Evolutionary conservation across 1,139 yeast genomes (phyloP), one percentile per base, ranked within the genome.

Genomic region (Protomyces lactucae-debilis): DNA sequence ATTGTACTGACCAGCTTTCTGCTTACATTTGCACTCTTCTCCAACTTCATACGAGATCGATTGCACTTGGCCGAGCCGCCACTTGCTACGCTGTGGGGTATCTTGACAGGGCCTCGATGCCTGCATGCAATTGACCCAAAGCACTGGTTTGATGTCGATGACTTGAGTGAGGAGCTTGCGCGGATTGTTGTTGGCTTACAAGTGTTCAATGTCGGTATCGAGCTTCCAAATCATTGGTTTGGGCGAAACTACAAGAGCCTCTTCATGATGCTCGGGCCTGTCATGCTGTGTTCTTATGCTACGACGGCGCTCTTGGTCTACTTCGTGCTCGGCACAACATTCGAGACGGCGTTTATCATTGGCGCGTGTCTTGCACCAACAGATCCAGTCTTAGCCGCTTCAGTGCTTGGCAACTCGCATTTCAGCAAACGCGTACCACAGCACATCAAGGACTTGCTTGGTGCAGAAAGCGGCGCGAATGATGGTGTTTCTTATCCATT

Each of bases 121-220:
- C 23, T 59, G 51, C 43, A 52, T 40, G 43, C 52, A 16, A 59
- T 59, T 16, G 63, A 59, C 73, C 99, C 99, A 0, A 97, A 91
- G 74, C 79, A 96, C 70, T 82, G 91, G 73, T 88, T 93, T 60
- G 99, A 93, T 74, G 37, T 40, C 52, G 63, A 59, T 18, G 43
- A 55, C 32, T 39, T 52, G 45, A 59, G 57, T 51, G 63, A 59
- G 35, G 63, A 59, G 36, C 32, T 59, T 21, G 54, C 63, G 18
- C 56, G 63, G 36, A 52, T 59, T 57, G 57, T 59, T 14, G 57
- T 52, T 2, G 63, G 63, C 36, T 39, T 59, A 1, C 63, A 59
- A 43, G 63, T 59, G 18, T 59, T 59, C 43, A 55, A 32, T 36
- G 52, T 59, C 43, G 63, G 63, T 40, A 51, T 59, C 18, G 63